These are phyloP conservation scores for Alliaria petiolata DNA, from an alignment of 345 rosid species.

Conservation along the genomic window DNA sequence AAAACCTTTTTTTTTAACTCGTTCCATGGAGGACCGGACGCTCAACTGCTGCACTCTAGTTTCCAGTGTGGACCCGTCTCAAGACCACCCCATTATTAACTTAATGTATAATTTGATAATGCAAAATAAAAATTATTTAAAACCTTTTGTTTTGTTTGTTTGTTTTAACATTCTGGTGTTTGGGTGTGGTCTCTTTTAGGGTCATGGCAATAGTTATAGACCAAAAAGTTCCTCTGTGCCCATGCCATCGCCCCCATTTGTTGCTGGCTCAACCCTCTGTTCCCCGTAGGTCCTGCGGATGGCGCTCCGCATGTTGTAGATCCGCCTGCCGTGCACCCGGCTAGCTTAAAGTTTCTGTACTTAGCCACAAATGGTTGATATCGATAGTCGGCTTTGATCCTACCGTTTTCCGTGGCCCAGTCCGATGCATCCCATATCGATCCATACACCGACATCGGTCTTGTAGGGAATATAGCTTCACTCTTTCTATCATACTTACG, in stretches of 20 bases:
- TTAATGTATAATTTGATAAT: conserved; percentile 8
- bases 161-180: conserved; percentile 75
- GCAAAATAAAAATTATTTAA: neutral
- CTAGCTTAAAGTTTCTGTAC: conserved; percentile 58
- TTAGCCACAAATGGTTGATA: conserved; percentile 78
- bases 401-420: conserved; percentile 95
- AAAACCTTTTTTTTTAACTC: neutral
- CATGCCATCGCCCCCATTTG: conserved; percentile 64
- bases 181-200: conserved; percentile 67
- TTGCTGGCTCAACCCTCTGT: conserved; percentile 48
- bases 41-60: conserved; percentile 25
- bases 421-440: conserved; percentile 94
- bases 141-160: conserved; percentile 7
- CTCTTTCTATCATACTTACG: conserved; percentile 63
- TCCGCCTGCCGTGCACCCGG: conserved; percentile 45
- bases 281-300: conserved; percentile 39
- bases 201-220: conserved; percentile 78
- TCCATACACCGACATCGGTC: conserved; percentile 86
- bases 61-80: conserved; percentile 35
- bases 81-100: conserved; percentile 26
- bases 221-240: conserved; percentile 72
- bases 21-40: conserved; percentile 34
- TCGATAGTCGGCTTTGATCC: conserved; percentile 63
- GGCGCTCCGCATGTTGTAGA: conserved; percentile 49
- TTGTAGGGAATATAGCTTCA: conserved; percentile 59